A percentile compares a stretch with the other conserved stretches of the same genome.
Evolutionary conservation across 768 basidiomycete species (phyloP).

Genomic region (Royoungia palumana): DNA sequence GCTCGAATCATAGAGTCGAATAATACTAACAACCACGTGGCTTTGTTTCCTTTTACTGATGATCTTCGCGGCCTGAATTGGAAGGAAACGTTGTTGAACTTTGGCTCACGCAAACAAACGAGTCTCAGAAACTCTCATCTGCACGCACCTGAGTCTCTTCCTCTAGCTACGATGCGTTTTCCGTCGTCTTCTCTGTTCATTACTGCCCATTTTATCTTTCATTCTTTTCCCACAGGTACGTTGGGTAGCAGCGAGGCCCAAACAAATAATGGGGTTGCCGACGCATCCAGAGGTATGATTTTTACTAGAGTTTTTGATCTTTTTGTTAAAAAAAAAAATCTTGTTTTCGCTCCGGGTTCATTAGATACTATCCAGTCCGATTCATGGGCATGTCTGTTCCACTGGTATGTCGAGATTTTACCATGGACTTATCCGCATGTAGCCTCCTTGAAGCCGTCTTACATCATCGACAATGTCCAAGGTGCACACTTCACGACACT

Average conservation of each 20-base stretch:
- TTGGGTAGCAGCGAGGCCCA: neutral
- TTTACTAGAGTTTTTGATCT: neutral
- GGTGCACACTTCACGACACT: neutral
- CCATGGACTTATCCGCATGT: neutral
- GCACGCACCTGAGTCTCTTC: no score
- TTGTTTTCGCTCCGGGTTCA: no score
- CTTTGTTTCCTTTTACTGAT: no score
- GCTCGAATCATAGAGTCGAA: no score
- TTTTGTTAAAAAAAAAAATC: no score
- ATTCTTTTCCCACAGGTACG: neutral
- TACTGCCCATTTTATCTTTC: neutral
- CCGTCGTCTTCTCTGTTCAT: neutral
- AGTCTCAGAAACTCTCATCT: no score
- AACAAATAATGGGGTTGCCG: neutral
- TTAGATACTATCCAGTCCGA: no score
- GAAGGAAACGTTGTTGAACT: no score
- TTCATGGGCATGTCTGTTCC: neutral
- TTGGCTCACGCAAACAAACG: no score
- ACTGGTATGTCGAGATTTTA: neutral
- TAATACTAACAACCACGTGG: no score
- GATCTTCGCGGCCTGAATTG: no score
- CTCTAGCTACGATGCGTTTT: neutral
- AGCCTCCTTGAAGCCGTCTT: neutral
- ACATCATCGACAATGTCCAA: constrained; percentile 1
- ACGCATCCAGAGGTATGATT: neutral